phyloP scores from a whole-genome alignment of 148 eudicot species.

The Arbutus unedo region DNA sequence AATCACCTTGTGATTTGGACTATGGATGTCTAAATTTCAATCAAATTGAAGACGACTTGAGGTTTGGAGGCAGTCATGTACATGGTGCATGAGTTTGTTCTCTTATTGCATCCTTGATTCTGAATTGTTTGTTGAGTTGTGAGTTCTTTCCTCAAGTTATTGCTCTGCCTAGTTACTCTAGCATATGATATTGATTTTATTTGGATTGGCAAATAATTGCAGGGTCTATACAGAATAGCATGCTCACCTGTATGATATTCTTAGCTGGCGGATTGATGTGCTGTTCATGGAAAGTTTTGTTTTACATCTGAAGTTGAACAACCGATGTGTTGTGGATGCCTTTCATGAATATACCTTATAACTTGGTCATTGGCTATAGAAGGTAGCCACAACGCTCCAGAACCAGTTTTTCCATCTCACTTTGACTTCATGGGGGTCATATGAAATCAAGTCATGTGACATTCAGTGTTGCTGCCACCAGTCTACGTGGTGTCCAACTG shows the following conservation, averaged over 20 bases:
- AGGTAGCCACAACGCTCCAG: slow-evolving; percentile 40
- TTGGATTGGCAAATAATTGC: slow-evolving; percentile 97
- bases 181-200: slow-evolving; percentile 61
- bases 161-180: slow-evolving; percentile 28
- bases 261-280: slow-evolving; percentile 98
- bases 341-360: slow-evolving; percentile 48
- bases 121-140: slow-evolving; percentile 10
- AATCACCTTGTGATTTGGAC: slow-evolving; percentile 10
- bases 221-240: slow-evolving; percentile 89
- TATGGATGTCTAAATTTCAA: slow-evolving; percentile 9
- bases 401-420: slow-evolving; percentile 30
- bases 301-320: slow-evolving; percentile 92
- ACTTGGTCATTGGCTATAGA: slow-evolving; percentile 51
- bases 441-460: slow-evolving; percentile 13
- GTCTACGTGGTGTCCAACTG: slow-evolving; percentile 16
- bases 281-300: slow-evolving; percentile 80
- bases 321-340: slow-evolving; percentile 78
- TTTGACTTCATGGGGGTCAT: not conserved
- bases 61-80: not conserved
- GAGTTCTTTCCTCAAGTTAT: slow-evolving; percentile 27
- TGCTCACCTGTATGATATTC: slow-evolving; percentile 91
- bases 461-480: slow-evolving; percentile 22
- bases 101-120: slow-evolving; percentile 10
- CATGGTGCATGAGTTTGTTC: slow-evolving; percentile 16
- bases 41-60: slow-evolving; percentile 16